Conservation (phyloP, 2,329 filamentous ascomycete genomes). For the Acephala macrosclerotiorum region DNA sequence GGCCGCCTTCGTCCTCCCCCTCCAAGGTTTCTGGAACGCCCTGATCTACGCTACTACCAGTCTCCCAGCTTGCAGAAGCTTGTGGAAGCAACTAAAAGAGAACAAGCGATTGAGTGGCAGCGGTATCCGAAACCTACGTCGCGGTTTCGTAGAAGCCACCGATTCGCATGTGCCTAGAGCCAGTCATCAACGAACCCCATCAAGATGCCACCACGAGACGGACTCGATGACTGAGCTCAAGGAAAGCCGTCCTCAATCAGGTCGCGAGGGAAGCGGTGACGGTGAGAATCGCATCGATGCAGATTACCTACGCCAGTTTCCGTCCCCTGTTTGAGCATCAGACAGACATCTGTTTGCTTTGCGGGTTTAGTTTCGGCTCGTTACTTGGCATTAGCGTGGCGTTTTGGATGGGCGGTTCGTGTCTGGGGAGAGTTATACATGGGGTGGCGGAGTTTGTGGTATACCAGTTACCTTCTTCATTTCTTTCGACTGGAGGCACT, state of each 20-base stretch:
- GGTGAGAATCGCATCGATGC: not conserved
- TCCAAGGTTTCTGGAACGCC: slow-evolving; percentile 87
- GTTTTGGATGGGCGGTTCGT: not conserved
- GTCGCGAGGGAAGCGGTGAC: not conserved
- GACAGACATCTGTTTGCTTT: not conserved
- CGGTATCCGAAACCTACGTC: slow-evolving; percentile 8
- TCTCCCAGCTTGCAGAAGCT: slow-evolving; percentile 61
- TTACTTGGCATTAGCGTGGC: not conserved
- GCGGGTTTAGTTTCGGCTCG: not conserved
- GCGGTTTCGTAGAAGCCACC: slow-evolving; percentile 11
- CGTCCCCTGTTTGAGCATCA: not conserved
- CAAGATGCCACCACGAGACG: slow-evolving; percentile 7
- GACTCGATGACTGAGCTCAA: slow-evolving; percentile 20
- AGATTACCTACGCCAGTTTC: not conserved
- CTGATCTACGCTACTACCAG: slow-evolving; percentile 78
- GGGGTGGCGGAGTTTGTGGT: not conserved
- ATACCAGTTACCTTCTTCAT: not conserved
- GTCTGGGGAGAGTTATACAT: not conserved
- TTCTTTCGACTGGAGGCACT: not conserved
- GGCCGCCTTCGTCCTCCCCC: slow-evolving; percentile 76
- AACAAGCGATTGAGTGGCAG: slow-evolving; percentile 3
- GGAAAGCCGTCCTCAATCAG: slow-evolving; percentile 10
- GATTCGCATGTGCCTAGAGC: not conserved
- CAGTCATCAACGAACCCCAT: not conserved
- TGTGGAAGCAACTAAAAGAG: slow-evolving; percentile 13